Evolutionary conservation across 768 basidiomycete species (phyloP).

Genomic region (Rhodotorula taiwanensis): DNA sequence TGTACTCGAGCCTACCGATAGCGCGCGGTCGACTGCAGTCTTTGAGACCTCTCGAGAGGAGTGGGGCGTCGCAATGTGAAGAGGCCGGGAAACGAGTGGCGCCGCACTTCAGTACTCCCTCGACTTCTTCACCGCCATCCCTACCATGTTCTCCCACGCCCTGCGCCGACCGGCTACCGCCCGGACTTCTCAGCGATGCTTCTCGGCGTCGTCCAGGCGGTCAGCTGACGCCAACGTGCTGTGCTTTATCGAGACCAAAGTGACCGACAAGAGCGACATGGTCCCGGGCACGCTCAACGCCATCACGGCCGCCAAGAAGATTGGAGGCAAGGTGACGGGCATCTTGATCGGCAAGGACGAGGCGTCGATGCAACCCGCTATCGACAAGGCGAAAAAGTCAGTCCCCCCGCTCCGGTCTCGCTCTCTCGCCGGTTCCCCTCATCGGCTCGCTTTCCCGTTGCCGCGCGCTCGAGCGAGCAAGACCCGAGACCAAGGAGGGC

Average conservation of each 20-base stretch:
- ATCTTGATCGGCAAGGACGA: constrained; percentile 64
- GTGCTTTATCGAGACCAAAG: constrained; percentile 81
- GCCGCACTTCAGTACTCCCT: no score
- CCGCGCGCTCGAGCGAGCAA: no score
- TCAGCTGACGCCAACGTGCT: constrained; percentile 52
- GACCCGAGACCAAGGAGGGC: no score
- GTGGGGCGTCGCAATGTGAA: no score
- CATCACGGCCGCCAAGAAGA: constrained; percentile 75
- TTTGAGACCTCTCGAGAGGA: no score
- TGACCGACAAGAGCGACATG: constrained; percentile 70
- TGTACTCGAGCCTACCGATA: no score
- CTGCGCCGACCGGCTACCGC: not conserved
- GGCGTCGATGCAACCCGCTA: constrained; percentile 55
- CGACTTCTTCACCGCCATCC: no score
- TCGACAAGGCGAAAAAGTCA: constrained; percentile 76
- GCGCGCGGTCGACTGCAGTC: no score
- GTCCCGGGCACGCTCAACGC: constrained; percentile 83
- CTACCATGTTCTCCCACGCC: not conserved
- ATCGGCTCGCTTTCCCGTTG: no score
- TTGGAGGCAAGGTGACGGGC: constrained; percentile 80
- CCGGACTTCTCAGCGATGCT: not conserved
- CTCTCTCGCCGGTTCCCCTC: not conserved
- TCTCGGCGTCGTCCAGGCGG: constrained; percentile 8
- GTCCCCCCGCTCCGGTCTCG: constrained; percentile 21
- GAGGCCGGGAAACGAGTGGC: no score